Base-by-base conservation (phyloP, 805 yeast species). In the Wickerhamomyces bisporus region DNA sequence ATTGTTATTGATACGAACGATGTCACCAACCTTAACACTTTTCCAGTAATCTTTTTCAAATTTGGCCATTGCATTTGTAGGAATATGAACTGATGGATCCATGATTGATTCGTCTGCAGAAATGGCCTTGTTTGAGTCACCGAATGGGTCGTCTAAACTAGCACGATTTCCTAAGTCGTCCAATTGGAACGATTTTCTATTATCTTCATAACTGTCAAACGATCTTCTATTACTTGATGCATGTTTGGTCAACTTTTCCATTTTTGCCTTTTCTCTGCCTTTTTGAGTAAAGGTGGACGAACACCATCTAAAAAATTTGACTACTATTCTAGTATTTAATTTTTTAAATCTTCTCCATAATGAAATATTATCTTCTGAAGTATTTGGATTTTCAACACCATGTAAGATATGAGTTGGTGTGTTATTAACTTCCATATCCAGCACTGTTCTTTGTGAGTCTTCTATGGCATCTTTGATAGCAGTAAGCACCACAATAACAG, bases 401-500 rank as follows among this genome's bases (percentile, higher is more conserved):
- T 56, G 54, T 17, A 84, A 65, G 23, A 82, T 72, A 49, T 82
- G 86, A 0, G 87, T 81, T 16, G 68, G 62, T 36, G 82, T 84
- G 55, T 84, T 84, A 58, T 85, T 85, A 27, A 85, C 75, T 55
- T 84, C 87, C 53, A 81, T 60, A 60, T 85, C 94, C 26, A 77
- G 61, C 1, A 71, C 64, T 0, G 87, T 79, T 62, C 94, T 73
- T 56, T 88, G 67, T 5, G 86, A 81, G 56, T 85, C 94, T 61
- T 85, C 94, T 35, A 85, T 62, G 1, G 86, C 93, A 60, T 85
- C 93, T 52, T 82, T 82, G 41, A 81, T 65, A 1, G 88, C 89
- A 1, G 94, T 85, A 32, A 85, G 71, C 6, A 66, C 60, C 18
- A 85, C 86, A 62, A 85, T 84, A 35, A 81, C 89, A 60, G 82